Evolutionary conservation across 768 basidiomycete genomes (phyloP).

Genomic region (Saitozyma sp.): DNA sequence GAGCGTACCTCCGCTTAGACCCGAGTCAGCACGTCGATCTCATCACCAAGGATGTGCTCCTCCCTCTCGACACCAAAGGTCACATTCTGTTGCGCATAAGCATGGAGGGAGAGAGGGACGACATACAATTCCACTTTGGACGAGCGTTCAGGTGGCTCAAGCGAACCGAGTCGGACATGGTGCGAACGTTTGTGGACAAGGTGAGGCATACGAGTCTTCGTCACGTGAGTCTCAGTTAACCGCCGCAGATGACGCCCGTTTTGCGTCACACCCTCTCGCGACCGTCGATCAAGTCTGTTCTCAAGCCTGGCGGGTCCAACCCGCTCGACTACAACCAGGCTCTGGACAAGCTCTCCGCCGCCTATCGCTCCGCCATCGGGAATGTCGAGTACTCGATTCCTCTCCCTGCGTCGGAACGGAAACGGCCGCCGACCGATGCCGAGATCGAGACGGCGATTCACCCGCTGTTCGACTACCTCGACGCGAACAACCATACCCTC

Average conservation of each 20-base stretch:
- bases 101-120: constrained; percentile 99
- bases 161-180: constrained; percentile 91
- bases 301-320: constrained; percentile 61
- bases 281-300: constrained; percentile 69
- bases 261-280: constrained; percentile 83
- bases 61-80: constrained; percentile 83
- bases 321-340: constrained; percentile 80
- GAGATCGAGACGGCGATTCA: constrained; percentile 92
- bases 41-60: constrained; percentile 85
- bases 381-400: constrained; percentile 43
- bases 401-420: constrained; percentile 1
- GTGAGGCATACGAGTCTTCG: constrained; percentile 54
- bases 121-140: constrained; percentile 96
- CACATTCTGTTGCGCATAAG: constrained; percentile 83
- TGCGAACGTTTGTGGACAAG: constrained; percentile 95
- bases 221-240: constrained; percentile 2
- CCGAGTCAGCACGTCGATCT: constrained; percentile 84
- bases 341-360: constrained; percentile 78
- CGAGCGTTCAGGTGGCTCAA: constrained; percentile 85
- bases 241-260: constrained; percentile 81
- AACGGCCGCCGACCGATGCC: constrained; percentile 63
- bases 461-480: constrained; percentile 93
- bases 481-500: constrained; percentile 84
- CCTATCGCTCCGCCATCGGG: constrained; percentile 65
- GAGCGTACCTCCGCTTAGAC: constrained; percentile 89